Percentiles rank a stretch among this genome's conserved stretches.
Conservation (phyloP, 371 early-diverging fungal species). For the Choanephora cucurbitarum region DNA sequence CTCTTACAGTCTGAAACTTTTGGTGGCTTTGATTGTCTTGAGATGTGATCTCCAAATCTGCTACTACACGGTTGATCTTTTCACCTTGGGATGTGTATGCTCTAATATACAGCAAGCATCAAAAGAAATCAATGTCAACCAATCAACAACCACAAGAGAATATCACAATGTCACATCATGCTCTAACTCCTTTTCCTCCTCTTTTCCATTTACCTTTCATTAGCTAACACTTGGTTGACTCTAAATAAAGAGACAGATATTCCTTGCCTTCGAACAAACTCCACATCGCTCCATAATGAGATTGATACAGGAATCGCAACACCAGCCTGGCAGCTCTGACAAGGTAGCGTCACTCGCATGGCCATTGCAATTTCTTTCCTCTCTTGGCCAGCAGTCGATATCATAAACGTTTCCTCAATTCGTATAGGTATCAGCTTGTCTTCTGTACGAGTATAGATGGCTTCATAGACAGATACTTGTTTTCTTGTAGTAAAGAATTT, state of each 20-base stretch:
- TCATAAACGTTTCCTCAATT: constrained; percentile 16
- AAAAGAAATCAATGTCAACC: neutral
- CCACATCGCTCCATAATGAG: constrained; percentile 20
- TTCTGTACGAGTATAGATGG: constrained; percentile 15
- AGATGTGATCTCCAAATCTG: constrained; percentile 17
- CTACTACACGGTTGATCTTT: constrained; percentile 16
- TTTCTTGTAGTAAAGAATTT: constrained; percentile 13
- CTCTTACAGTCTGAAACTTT: constrained; percentile 13
- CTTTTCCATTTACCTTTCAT: constrained; percentile 24
- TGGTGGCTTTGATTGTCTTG: constrained; percentile 1
- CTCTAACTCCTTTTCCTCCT: too few species aligned
- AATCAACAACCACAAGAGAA: too few species aligned
- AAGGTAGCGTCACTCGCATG: constrained; percentile 25
- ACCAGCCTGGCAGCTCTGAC: constrained; percentile 21
- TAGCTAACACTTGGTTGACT: constrained; percentile 16
- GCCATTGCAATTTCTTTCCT: constrained; percentile 9
- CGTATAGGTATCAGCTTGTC: constrained; percentile 19
- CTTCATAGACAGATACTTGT: constrained; percentile 18
- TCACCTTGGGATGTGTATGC: constrained; percentile 19
- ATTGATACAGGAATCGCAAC: constrained; percentile 23
- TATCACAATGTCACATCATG: too few species aligned
- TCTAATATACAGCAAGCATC: neutral
- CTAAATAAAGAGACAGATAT: constrained; percentile 22
- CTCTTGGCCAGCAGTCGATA: neutral
- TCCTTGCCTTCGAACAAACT: constrained; percentile 19